A percentile compares a stretch with the other conserved stretches of the same genome.
Conservation (phyloP, 164 flowering plant genomes). For the Berberis thunbergii region DNA sequence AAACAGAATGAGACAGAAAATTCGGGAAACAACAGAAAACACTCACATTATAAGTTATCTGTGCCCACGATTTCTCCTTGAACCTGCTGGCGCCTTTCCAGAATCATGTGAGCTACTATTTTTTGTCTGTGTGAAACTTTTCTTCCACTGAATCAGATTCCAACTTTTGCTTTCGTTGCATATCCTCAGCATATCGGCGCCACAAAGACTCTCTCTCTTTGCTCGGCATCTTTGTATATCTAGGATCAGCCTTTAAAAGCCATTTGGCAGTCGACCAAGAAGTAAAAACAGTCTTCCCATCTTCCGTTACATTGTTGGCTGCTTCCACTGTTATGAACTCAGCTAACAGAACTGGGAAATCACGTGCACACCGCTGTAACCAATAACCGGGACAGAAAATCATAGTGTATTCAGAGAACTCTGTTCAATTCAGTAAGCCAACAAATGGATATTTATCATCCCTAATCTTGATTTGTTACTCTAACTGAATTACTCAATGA, state of each 20-base stretch:
- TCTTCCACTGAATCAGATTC: constrained; percentile 36
- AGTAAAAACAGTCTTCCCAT: constrained; percentile 64
- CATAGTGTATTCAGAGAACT: neutral
- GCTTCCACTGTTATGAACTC: constrained; percentile 69
- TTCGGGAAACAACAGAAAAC: neutral
- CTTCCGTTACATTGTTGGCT: constrained; percentile 55
- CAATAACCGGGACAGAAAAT: neutral
- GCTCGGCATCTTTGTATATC: constrained; percentile 76
- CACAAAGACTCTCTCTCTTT: constrained; percentile 84
- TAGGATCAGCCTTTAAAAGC: constrained; percentile 54
- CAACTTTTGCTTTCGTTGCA: constrained; percentile 47
- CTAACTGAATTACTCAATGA: too few relatives aligned
- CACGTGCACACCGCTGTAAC: constrained; percentile 56
- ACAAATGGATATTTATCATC: neutral
- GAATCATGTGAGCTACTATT: constrained; percentile 33
- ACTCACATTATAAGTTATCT: constrained; percentile 23
- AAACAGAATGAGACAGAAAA: neutral
- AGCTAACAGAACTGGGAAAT: constrained; percentile 52
- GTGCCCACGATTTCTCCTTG: constrained; percentile 35
- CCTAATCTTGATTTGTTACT: too few relatives aligned
- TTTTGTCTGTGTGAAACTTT: constrained; percentile 25
- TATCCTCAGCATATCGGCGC: constrained; percentile 68
- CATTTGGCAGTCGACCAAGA: constrained; percentile 95
- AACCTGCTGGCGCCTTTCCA: constrained; percentile 22
- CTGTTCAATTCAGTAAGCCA: neutral